Conservation (phyloP, 352 stramenopile species). For the Phytophthora litchii region DNA sequence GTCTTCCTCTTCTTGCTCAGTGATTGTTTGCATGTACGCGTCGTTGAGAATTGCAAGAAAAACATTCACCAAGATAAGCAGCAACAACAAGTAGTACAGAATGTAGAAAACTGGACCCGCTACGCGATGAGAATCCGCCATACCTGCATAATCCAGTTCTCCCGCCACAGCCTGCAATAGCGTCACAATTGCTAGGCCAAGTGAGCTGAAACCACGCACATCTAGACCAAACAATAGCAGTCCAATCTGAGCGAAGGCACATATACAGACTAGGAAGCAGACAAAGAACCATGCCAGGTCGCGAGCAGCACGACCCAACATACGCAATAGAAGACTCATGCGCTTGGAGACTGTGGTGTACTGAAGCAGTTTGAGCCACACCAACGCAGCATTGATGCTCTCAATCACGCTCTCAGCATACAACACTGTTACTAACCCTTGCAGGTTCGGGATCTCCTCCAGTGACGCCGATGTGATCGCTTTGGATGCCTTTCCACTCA, state of each 20-base stretch:
- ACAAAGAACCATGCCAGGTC: constrained; percentile 69
- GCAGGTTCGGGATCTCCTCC: constrained; percentile 47
- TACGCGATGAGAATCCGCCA: constrained; percentile 48
- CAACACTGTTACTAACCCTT: constrained; percentile 41
- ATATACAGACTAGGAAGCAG: constrained; percentile 64
- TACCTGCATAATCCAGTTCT: constrained; percentile 55
- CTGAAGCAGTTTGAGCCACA: constrained; percentile 73
- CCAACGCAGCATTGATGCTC: constrained; percentile 52
- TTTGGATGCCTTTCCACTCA: constrained; percentile 43
- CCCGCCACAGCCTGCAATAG: constrained; percentile 66
- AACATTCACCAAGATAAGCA: constrained; percentile 77
- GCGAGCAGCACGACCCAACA: constrained; percentile 49
- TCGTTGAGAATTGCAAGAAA: constrained; percentile 81
- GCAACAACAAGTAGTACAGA: constrained; percentile 68
- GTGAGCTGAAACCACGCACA: constrained; percentile 58
- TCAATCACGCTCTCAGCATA: constrained; percentile 49
- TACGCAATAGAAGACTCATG: constrained; percentile 62
- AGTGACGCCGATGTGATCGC: constrained; percentile 31
- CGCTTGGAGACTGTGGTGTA: constrained; percentile 72
- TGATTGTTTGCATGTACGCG: constrained; percentile 73
- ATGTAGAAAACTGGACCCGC: constrained; percentile 76
- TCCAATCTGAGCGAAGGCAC: constrained; percentile 69
- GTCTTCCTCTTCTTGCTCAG: constrained; percentile 65
- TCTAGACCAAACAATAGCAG: constrained; percentile 67
- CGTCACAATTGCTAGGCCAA: constrained; percentile 56